These are phyloP conservation scores for Xylariaceae sp. DNA, from an alignment of 2,329 filamentous ascomycete genomes.

Conservation along the genomic window DNA sequence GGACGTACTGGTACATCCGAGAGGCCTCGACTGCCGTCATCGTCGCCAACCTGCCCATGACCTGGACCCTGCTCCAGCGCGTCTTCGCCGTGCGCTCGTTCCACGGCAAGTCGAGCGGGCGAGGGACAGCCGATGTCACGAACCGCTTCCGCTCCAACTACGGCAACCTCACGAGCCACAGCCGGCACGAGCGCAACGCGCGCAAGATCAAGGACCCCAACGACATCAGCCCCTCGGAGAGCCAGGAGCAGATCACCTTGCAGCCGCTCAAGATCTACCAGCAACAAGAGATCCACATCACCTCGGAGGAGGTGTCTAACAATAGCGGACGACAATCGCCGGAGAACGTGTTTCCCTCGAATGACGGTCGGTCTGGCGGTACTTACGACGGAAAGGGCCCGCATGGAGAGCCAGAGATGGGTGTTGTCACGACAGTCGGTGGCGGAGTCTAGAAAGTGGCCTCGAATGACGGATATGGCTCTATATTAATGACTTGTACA, in stretches of 20 bases:
- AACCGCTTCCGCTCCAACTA: conserved; percentile 16
- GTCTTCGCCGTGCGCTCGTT: conserved; percentile 33
- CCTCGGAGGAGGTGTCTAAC: neutral
- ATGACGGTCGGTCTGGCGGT: too few species aligned
- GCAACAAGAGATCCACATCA: conserved; percentile 30
- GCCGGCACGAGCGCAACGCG: neutral
- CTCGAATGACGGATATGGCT: too few species aligned
- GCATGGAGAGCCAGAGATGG: too few species aligned
- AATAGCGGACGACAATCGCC: too few species aligned
- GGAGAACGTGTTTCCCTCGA: too few species aligned
- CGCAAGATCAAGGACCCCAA: neutral
- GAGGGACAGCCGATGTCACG: conserved; percentile 19
- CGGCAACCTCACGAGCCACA: conserved; percentile 9
- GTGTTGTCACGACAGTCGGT: too few species aligned
- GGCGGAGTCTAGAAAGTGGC: too few species aligned
- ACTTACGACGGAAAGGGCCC: too few species aligned
- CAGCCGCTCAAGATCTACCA: conserved; percentile 34
- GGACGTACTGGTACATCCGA: conserved; percentile 42
- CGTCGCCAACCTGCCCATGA: conserved; percentile 38
- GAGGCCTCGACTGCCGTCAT: conserved; percentile 42
- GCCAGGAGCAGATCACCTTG: conserved; percentile 34
- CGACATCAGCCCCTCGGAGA: conserved; percentile 24
- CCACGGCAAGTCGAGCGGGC: conserved; percentile 10
- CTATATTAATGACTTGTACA: too few species aligned
- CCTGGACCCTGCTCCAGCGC: conserved; percentile 37